Base-by-base conservation (phyloP, 2,329 filamentous ascomycete species). In the Cryphonectria parasitica region DNA sequence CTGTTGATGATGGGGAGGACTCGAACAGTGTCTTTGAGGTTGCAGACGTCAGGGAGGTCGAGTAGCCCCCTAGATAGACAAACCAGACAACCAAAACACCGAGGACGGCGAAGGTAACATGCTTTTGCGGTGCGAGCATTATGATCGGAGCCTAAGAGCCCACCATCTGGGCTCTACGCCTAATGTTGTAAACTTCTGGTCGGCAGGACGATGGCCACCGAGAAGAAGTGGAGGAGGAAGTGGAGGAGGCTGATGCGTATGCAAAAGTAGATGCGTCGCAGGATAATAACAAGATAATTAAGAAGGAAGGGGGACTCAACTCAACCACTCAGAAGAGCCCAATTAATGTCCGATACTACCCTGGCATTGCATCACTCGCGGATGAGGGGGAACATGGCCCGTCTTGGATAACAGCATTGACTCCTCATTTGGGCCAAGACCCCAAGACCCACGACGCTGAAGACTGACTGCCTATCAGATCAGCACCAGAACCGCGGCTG, bases 21-120 rank as follows among this genome's bases (percentile, higher is more conserved):
- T 19, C 43, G 34, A 70, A 64, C 2, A 39, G 39, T 19, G 54
- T 31, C 5, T 31, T 52, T 1, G 60, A 39, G 39, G 41, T 28
- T n/a, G n/a, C 60, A 1, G 56, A 43, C 17, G 63, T 65, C 11
- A 41, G 43, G 0, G 66, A 56, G 25, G 64, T 56, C 22, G 64
- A 28, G 43, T 69, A 71, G 39, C 61, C 66, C 41, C 63, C 64
- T 8, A 66, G 45, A 17, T 69, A 64, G 36, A 58, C 7, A 6
- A n/a, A 0, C 54, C 54, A 58, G 25, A 58, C 6, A 5, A 31
- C 25, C 15, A 58, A 3, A 34, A 58, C 28, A 13, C 54, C 54
- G 34, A 31, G 25, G 15, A 34, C 28, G 28, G 15, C 25, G 28
- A 58, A 7, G 25, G 28, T 15, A 5, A 13, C 15, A 58, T 58